Base-by-base conservation (phyloP, 257 asterid genomes). In the Coffea eugenioides region DNA sequence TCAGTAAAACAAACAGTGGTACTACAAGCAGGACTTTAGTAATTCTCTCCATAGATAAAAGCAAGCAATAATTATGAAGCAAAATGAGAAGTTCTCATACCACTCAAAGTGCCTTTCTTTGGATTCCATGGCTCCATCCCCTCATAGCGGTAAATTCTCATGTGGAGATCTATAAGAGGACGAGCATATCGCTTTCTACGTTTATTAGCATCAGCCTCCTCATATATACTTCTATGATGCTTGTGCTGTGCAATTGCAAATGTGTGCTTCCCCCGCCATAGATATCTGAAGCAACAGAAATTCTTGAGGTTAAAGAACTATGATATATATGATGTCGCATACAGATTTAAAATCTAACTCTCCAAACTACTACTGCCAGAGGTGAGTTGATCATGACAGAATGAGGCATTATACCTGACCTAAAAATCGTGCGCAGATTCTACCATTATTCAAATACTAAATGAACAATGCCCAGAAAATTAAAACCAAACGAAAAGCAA, bases 181-280 rank as follows among this genome's bases (percentile, higher is more conserved):
- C 98, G 97, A 79, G 99, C 98, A 90, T 95, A 95, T 74, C 99
- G 88, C 84, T 95, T 93, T 83, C 99, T 92, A 80, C 99, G 83
- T 88, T 95, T 93, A 87, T 93, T 93, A 36, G 99, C 78, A 86
- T 93, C 99, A 2, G 98, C 97, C 86, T 95, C 98, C 85, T 95
- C 97, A 71, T 89, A 95, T 81, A 95, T 82, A 75, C 83, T 89
- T 9, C 87, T 92, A 69, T 89, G 94, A 84, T 93, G 99, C 80
- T 92, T 95, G 85, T 93, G 99, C 87, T 91, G 97, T 69, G 99
- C 98, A 88, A 95, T 93, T 68, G 98, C 97, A 85, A 92, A 95
- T 16, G 98, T 95, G 83, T 95, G 85, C 87, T 92, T 91, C 82
- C 88, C 97, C 62, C 97, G 94, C 99, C 99, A 93, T 76, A 95